phyloP scores from a whole-genome alignment of 2,329 filamentous ascomycete genomes.

The Amauroascus niger region DNA sequence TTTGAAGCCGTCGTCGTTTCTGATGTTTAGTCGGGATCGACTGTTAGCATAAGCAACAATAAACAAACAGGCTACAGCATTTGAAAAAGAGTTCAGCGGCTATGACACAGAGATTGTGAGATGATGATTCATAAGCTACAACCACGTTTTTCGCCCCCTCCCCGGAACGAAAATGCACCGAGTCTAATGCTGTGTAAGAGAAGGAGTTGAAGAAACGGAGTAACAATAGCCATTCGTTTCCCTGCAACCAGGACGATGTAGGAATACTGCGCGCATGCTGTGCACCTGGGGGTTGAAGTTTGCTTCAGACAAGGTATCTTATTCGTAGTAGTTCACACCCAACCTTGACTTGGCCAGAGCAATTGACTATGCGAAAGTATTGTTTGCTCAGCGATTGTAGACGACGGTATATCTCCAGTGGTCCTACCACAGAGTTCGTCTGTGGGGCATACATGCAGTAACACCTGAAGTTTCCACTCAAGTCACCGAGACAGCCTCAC shows the following conservation, averaged over 20 bases:
- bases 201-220: background rate
- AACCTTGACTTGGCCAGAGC: background rate
- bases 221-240: background rate
- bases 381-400: conserved; percentile 2
- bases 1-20: background rate
- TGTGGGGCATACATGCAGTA: background rate
- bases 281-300: conserved; percentile 2
- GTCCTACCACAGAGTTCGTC: background rate
- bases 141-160: background rate
- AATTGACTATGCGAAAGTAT: background rate
- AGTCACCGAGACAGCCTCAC: background rate
- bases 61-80: conserved; percentile 5
- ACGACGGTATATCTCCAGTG: background rate
- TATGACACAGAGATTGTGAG: background rate
- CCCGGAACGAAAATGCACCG: background rate
- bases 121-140: background rate
- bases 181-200: background rate
- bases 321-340: background rate
- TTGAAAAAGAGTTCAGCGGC: background rate
- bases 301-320: background rate
- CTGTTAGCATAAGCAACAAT: background rate
- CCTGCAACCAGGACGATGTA: background rate
- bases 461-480: background rate
- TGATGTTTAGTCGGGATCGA: background rate
- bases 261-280: background rate